These are phyloP conservation scores for Coniochaeta sp. DNA, from an alignment of 2,329 filamentous ascomycete genomes.

Conservation along the genomic window DNA sequence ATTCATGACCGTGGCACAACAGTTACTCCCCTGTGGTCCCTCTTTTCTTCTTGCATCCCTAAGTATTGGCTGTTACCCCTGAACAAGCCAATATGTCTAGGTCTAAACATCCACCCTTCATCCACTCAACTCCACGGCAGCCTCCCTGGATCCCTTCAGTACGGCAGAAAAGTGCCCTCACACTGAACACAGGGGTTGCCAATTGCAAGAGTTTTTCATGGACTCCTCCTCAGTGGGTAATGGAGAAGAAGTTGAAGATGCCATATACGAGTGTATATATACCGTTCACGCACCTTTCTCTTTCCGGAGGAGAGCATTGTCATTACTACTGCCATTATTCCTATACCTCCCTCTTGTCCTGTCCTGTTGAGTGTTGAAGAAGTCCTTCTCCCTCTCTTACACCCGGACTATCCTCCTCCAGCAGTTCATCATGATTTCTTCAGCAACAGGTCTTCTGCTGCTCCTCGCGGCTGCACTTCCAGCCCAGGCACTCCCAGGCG, in stretches of 20 bases:
- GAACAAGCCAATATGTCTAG: background rate
- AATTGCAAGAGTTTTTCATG: background rate
- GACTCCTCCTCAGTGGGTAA: background rate
- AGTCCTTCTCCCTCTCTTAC: background rate
- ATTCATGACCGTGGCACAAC: background rate
- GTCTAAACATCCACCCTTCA: background rate
- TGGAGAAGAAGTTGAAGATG: no score
- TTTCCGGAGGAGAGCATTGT: no score
- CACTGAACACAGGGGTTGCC: background rate
- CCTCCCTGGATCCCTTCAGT: background rate
- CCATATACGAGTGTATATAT: no score
- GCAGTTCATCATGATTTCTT: background rate
- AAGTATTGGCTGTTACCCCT: background rate
- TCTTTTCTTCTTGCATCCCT: background rate
- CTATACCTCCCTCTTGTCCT: no score
- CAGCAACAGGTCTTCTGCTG: background rate
- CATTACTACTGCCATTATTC: no score
- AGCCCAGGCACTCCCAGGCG: background rate
- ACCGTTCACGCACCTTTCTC: no score
- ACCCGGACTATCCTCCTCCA: no score
- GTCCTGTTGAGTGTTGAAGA: no score
- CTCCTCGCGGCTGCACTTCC: background rate
- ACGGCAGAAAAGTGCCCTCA: background rate
- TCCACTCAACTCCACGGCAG: background rate
- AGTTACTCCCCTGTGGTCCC: no score